These are phyloP conservation scores for Trichoderma sp. DNA, from an alignment of 2,329 filamentous ascomycete species.

Conservation along the genomic window DNA sequence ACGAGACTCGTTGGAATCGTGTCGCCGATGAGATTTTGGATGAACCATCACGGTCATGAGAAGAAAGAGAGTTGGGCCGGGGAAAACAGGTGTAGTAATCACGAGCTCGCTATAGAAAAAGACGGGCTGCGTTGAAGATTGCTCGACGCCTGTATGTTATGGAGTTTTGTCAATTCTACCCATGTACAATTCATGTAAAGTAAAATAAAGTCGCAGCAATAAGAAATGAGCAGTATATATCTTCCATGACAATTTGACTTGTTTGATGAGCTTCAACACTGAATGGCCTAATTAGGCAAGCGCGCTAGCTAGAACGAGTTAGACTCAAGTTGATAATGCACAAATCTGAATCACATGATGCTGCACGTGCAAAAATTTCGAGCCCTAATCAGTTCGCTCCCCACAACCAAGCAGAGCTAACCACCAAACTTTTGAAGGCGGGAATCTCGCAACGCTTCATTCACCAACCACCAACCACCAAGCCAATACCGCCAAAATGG, in stretches of 20 bases:
- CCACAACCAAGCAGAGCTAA: conserved; percentile 30
- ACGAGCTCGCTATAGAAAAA: conserved; percentile 37
- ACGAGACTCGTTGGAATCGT: conserved; percentile 31
- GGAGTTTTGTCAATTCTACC: conserved; percentile 7
- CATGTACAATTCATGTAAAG: conserved; percentile 28
- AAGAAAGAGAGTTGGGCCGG: conserved; percentile 59
- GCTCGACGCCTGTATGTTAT: conserved; percentile 8
- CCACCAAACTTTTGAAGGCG: conserved; percentile 34
- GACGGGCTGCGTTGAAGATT: conserved; percentile 28
- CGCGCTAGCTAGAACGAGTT: not conserved
- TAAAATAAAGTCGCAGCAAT: conserved; percentile 27
- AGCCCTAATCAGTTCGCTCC: conserved; percentile 36
- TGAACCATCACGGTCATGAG: conserved; percentile 53
- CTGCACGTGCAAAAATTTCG: conserved; percentile 27
- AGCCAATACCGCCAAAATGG: conserved; percentile 62
- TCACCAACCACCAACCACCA: conserved; percentile 32
- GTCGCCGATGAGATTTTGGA: conserved; percentile 37
- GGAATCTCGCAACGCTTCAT: conserved; percentile 34
- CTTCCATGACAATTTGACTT: not conserved
- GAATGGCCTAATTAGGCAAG: not conserved
- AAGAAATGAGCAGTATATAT: conserved; percentile 1
- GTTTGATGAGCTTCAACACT: not conserved
- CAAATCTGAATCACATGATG: conserved; percentile 32
- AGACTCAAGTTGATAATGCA: not conserved
- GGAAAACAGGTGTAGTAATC: conserved; percentile 40